phyloP scores from a whole-genome alignment of 2,329 filamentous ascomycete genomes.

The Colletotrichum karsti region DNA sequence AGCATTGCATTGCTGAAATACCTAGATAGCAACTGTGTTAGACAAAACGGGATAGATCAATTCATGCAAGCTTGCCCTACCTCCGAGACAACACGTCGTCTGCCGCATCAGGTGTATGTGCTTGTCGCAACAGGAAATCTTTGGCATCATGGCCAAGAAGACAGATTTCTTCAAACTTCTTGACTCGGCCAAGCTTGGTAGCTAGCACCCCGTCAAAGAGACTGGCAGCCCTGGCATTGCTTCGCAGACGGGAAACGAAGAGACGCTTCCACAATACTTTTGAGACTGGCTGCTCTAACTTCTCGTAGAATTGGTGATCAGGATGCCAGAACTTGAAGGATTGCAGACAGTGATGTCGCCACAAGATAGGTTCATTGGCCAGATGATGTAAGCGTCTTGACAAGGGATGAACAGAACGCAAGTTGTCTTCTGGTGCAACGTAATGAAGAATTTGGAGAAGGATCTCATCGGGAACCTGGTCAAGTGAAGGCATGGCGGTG shows the following conservation, averaged over 20 bases:
- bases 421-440: slow-evolving; percentile 62
- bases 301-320: slow-evolving; percentile 66
- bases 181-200: slow-evolving; percentile 75
- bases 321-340: slow-evolving; percentile 81
- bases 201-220: slow-evolving; percentile 75
- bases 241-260: slow-evolving; percentile 64
- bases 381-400: slow-evolving; percentile 72
- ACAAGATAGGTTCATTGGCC: slow-evolving; percentile 77
- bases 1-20: slow-evolving; percentile 81
- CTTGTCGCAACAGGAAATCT: slow-evolving; percentile 79
- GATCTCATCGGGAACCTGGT: slow-evolving; percentile 81
- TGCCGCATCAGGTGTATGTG: slow-evolving; percentile 62
- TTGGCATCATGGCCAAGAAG: slow-evolving; percentile 86
- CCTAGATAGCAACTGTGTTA: slow-evolving; percentile 47
- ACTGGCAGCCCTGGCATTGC: slow-evolving; percentile 59
- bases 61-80: slow-evolving; percentile 38
- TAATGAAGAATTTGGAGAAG: slow-evolving; percentile 80
- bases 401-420: slow-evolving; percentile 58
- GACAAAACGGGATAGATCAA: not conserved
- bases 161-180: slow-evolving; percentile 76
- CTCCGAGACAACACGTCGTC: slow-evolving; percentile 83
- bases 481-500: slow-evolving; percentile 44
- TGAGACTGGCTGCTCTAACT: slow-evolving; percentile 60
- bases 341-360: slow-evolving; percentile 77
- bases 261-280: slow-evolving; percentile 79